Conservation (phyloP, 2,329 filamentous ascomycete species). For the Claviceps maximensis region DNA sequence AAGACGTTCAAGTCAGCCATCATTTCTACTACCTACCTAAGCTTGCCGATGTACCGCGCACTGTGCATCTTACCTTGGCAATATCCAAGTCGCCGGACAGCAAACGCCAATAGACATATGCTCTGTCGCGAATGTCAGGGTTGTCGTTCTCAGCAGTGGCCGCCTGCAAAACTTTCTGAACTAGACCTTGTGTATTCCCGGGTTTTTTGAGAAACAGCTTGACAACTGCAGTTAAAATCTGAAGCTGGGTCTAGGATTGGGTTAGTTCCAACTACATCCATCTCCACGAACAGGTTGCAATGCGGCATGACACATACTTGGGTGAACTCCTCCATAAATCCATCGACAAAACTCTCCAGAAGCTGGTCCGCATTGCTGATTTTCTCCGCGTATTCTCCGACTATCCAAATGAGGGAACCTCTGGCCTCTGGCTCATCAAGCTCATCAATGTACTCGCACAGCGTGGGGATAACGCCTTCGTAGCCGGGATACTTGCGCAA, state of each 20-base stretch:
- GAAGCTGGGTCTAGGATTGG: constrained; percentile 66
- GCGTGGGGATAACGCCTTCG: constrained; percentile 90
- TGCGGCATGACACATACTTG: constrained; percentile 40
- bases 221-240: constrained; percentile 92
- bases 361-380: constrained; percentile 98
- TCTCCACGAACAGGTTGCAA: not conserved
- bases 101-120: constrained; percentile 96
- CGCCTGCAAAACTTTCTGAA: constrained; percentile 86
- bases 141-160: constrained; percentile 95
- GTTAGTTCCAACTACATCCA: constrained; percentile 2
- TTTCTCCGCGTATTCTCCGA: constrained; percentile 97
- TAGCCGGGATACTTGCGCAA: constrained; percentile 96
- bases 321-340: constrained; percentile 91
- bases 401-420: constrained; percentile 93
- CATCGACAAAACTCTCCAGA: constrained; percentile 77
- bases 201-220: constrained; percentile 97
- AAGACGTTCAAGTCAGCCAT: not conserved
- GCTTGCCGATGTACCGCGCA: too few relatives aligned
- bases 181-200: constrained; percentile 75
- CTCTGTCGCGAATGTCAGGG: constrained; percentile 89
- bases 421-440: constrained; percentile 86
- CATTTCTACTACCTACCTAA: not conserved
- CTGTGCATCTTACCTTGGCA: constrained; percentile 52
- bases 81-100: constrained; percentile 83
- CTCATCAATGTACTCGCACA: constrained; percentile 95